These are phyloP conservation scores for Fusarium circinatum DNA, from an alignment of 2,329 filamentous ascomycete species.

Conservation along the genomic window DNA sequence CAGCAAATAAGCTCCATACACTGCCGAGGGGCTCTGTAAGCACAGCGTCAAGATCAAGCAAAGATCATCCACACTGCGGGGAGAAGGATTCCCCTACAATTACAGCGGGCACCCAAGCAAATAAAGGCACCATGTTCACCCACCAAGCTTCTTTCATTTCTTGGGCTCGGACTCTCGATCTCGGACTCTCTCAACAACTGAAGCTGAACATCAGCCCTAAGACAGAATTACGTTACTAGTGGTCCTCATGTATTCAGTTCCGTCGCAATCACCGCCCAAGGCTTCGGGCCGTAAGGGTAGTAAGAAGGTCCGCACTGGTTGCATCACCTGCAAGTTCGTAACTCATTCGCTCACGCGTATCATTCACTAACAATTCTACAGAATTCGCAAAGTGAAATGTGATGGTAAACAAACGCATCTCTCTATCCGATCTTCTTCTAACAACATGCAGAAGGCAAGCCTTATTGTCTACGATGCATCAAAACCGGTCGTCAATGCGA, in stretches of 20 bases:
- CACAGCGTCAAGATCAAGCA: neutral
- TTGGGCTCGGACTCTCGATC: slow-evolving; percentile 27
- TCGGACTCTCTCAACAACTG: slow-evolving; percentile 4
- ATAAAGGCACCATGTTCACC: slow-evolving; percentile 20
- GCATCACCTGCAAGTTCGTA: slow-evolving; percentile 66
- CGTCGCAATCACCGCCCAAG: slow-evolving; percentile 12
- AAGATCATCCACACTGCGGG: neutral
- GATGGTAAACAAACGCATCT: slow-evolving; percentile 5
- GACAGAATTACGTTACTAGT: neutral
- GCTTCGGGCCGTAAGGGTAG: slow-evolving; percentile 53
- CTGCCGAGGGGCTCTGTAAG: slow-evolving; percentile 6
- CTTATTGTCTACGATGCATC: slow-evolving; percentile 62
- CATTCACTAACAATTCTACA: neutral
- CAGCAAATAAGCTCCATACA: neutral
- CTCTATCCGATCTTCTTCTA: accelerated
- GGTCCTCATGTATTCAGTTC: slow-evolving; percentile 4
- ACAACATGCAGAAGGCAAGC: slow-evolving; percentile 56
- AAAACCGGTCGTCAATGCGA: slow-evolving; percentile 67
- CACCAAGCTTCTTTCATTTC: slow-evolving; percentile 16
- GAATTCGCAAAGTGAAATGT: slow-evolving; percentile 24
- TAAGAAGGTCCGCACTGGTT: slow-evolving; percentile 61
- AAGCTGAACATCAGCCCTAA: neutral
- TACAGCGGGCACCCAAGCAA: slow-evolving; percentile 15
- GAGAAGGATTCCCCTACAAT: slow-evolving; percentile 1
- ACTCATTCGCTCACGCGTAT: too few relatives aligned